Conservation (phyloP, 306 rosid genomes). For the Canavalia ensiformis region DNA sequence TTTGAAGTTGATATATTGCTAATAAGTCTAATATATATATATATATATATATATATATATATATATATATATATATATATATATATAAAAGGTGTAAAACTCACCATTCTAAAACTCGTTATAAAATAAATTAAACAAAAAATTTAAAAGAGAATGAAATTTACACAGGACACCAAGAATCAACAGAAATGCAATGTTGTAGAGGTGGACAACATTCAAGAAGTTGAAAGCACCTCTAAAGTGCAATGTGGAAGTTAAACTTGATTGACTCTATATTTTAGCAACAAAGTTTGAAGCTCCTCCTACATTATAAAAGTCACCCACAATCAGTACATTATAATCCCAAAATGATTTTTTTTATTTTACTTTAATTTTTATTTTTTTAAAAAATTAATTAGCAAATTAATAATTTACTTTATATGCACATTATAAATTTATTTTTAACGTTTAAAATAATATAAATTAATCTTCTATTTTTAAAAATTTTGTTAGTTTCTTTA, state of each 20-base stretch:
- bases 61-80: too few relatives aligned
- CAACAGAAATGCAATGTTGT: slow-evolving; percentile 3
- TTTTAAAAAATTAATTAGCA: neutral
- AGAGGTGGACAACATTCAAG: neutral
- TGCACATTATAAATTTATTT: too few relatives aligned
- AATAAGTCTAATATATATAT: neutral
- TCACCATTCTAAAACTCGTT: neutral
- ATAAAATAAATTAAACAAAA: neutral
- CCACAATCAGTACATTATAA: neutral
- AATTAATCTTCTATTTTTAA: too few relatives aligned
- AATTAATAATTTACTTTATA: too few relatives aligned
- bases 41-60: too few relatives aligned
- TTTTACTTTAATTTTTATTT: neutral
- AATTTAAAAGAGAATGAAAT: neutral
- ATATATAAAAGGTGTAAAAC: neutral
- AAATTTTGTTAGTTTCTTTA: too few relatives aligned
- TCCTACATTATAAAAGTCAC: slow-evolving; percentile 44
- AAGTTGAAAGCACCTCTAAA: slow-evolving; percentile 61
- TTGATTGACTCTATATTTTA: slow-evolving; percentile 58
- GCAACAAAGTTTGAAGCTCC: slow-evolving; percentile 68
- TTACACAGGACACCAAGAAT: slow-evolving; percentile 17
- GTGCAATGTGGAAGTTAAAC: slow-evolving; percentile 59
- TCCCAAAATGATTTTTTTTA: neutral
- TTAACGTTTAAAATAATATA: too few relatives aligned
- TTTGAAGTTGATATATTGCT: slow-evolving; percentile 8